A percentile compares a stretch with the other conserved stretches of the same genome.
These are phyloP conservation scores for Triticum turgidum DNA, from an alignment of 176 grass and related monocot genomes.

Conservation along the genomic window DNA sequence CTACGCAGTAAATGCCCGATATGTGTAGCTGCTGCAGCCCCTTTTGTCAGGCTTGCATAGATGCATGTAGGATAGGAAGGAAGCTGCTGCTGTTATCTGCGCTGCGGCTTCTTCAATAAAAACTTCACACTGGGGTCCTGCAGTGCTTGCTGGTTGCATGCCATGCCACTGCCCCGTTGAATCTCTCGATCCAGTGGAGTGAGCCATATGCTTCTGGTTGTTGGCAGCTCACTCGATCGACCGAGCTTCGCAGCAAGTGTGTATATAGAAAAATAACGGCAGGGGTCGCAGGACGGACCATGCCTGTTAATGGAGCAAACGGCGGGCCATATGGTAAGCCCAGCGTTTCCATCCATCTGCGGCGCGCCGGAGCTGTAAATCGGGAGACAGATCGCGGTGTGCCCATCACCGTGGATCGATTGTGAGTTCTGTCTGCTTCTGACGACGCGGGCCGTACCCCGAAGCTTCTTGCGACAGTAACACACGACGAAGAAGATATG, in stretches of 20 bases:
- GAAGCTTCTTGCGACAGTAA: slow-evolving; percentile 29
- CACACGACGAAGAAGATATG: background rate
- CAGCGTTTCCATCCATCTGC: background rate
- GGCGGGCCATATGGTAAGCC: background rate
- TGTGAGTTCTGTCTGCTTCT: background rate
- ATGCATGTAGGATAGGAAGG: background rate
- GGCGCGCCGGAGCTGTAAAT: background rate
- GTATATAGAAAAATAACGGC: background rate
- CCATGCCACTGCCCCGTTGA: background rate
- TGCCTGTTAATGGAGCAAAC: background rate
- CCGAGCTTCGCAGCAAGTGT: background rate
- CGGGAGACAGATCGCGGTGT: slow-evolving; percentile 16
- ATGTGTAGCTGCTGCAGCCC: slow-evolving; percentile 22
- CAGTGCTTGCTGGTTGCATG: background rate
- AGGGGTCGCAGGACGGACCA: background rate
- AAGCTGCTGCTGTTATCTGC: slow-evolving; percentile 2
- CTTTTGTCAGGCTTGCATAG: slow-evolving; percentile 36
- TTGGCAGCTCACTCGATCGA: background rate
- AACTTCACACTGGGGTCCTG: background rate
- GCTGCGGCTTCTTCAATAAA: slow-evolving; percentile 5
- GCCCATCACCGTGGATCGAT: slow-evolving; percentile 4
- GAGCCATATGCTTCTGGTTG: background rate
- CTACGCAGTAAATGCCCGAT: slow-evolving; percentile 25
- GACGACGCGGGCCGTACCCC: background rate
- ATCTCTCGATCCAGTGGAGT: background rate